phyloP scores from a whole-genome alignment of 805 yeast genomes.

The Sugiyamaella lignohabitans region DNA sequence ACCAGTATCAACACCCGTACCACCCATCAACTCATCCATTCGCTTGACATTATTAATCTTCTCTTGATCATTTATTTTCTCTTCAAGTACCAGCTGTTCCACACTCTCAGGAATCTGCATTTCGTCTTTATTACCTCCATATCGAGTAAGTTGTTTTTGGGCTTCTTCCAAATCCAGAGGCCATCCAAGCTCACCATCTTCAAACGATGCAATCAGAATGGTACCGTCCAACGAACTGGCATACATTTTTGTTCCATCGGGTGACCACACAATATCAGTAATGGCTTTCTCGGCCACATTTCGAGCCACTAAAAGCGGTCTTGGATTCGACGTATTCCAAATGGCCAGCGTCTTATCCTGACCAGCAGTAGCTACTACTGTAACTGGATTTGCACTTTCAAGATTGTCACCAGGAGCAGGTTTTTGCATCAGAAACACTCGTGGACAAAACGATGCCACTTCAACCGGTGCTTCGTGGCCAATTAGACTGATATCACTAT shows the following conservation, averaged over 20 bases:
- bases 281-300: conserved; percentile 72
- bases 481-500: conserved; percentile 51
- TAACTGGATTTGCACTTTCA: conserved; percentile 38
- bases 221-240: conserved; percentile 81
- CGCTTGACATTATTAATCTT: conserved; percentile 30
- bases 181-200: conserved; percentile 37
- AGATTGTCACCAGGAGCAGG: conserved; percentile 6
- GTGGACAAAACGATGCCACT: conserved; percentile 50
- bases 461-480: conserved; percentile 70
- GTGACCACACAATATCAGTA: conserved; percentile 86
- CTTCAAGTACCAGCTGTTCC: conserved; percentile 69
- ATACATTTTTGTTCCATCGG: conserved; percentile 68
- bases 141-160: conserved; percentile 64
- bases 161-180: conserved; percentile 59
- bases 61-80: conserved; percentile 41
- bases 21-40: conserved; percentile 40
- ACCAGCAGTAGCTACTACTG: conserved; percentile 91
- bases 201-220: conserved; percentile 62
- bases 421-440: conserved; percentile 26
- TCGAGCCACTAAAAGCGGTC: conserved; percentile 74
- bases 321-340: conserved; percentile 73
- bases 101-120: conserved; percentile 82
- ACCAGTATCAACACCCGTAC: conserved; percentile 16
- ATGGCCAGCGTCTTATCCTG: conserved; percentile 84
- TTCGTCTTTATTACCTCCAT: conserved; percentile 83